Conservation (phyloP, 1,284 basidiomycete genomes). For the Sutorius eximius region DNA sequence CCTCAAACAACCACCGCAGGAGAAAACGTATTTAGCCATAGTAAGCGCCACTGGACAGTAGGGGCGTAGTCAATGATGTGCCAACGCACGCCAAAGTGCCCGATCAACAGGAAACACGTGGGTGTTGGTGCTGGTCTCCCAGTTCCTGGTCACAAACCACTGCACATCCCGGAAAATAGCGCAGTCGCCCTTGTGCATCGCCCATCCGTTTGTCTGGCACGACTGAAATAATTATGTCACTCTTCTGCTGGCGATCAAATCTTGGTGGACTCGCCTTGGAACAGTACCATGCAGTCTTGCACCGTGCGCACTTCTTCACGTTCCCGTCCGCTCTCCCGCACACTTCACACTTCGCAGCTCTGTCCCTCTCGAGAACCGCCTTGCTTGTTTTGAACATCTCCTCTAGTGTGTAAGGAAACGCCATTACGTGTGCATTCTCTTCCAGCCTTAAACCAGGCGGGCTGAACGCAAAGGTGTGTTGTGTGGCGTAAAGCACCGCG, state of each 20-base stretch:
- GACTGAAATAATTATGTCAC: constrained; percentile 17
- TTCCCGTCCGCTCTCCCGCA: constrained; percentile 21
- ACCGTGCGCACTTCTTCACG: constrained; percentile 31
- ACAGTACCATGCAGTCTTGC: constrained; percentile 32
- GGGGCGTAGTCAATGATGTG: constrained; percentile 7
- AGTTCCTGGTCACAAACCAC: constrained; percentile 32
- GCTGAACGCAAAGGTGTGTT: constrained; percentile 32
- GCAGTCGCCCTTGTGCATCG: constrained; percentile 24
- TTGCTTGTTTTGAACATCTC: constrained; percentile 29
- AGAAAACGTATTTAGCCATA: background rate
- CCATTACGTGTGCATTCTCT: constrained; percentile 23
- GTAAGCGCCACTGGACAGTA: background rate
- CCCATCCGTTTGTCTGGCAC: constrained; percentile 28
- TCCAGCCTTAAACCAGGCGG: constrained; percentile 32
- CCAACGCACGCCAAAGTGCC: constrained; percentile 13
- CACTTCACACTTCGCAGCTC: constrained; percentile 20
- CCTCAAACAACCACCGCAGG: background rate
- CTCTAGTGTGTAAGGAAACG: constrained; percentile 32
- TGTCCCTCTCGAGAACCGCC: constrained; percentile 23
- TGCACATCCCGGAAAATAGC: constrained; percentile 28
- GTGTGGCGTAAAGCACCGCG: constrained; percentile 33
- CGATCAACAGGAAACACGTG: constrained; percentile 26
- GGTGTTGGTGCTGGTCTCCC: constrained; percentile 20
- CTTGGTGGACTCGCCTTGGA: constrained; percentile 26
- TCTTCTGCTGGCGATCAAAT: background rate